Evolutionary conservation across 1,284 basidiomycete genomes (phyloP), one percentile per base, ranked within the genome.

Genomic region (Sphaerobolus stellatus): DNA sequence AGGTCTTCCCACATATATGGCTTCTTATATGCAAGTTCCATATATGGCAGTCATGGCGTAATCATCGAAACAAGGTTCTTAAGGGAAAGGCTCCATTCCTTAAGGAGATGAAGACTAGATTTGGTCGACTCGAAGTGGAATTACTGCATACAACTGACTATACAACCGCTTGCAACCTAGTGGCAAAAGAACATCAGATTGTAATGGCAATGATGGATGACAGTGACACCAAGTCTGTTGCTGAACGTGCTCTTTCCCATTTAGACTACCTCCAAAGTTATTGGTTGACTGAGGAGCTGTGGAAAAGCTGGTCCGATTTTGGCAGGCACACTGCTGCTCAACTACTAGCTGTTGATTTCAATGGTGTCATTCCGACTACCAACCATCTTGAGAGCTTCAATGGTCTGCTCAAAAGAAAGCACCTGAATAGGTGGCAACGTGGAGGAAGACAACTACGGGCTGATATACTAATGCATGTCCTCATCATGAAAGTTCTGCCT

Each of bases 381-480:
- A 75, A 74, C 48, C 71, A 73, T 54, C 65, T 75, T 0, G 71
- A 76, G 52, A 68, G 69, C 0, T 73, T 75, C 59, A 75, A 75
- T 48, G 59, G 64, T 7, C 49, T 67, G 2, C 58, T 75, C 4
- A 74, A 75, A 57, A 34, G 57, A 9, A 68, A 65, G 31, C 59
- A 71, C 48, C 22, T 73, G 2, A 57, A 34, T 0, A 55, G 58
- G 20, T 66, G 60, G 61, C 65, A 68, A 34, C 64, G 61, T 29
- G 62, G 59, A 7, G 66, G 71, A 2, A 53, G 54, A 11, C 60
- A 66, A 1, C 63, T 72, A 3, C 61, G 66, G 2, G 61, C 68
- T 41, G 70, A 70, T 59, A 52, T 66, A 2, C 61, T 71, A 9
- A 7, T 52, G 20, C 20, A 18, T 11, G 8, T 52, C 25, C 45